phyloP scores from a whole-genome alignment of 768 basidiomycete species.

The Panus rudis region DNA sequence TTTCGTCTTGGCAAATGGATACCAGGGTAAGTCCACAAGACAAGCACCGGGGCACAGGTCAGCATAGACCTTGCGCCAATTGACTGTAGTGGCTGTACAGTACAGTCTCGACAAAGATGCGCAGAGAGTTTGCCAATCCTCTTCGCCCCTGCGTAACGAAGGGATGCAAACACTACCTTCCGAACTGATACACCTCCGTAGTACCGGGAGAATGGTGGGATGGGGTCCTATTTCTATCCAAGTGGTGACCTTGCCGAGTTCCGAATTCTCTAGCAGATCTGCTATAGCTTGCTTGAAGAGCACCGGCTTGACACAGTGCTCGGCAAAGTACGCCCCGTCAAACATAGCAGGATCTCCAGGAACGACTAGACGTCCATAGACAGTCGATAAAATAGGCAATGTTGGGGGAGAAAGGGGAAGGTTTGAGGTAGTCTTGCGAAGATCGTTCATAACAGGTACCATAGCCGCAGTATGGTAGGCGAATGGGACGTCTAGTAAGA shows the following conservation, averaged over 20 bases:
- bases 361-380: slow-evolving; percentile 43
- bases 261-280: slow-evolving; percentile 27
- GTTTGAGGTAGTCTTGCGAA: slow-evolving; percentile 32
- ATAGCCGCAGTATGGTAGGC: slow-evolving; percentile 66
- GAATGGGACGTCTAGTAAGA: slow-evolving; percentile 46
- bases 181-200: slow-evolving; percentile 28
- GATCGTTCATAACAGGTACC: slow-evolving; percentile 46
- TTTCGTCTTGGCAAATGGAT: slow-evolving; percentile 49
- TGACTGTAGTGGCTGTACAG: slow-evolving; percentile 29
- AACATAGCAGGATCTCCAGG: slow-evolving; percentile 46
- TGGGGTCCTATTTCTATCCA: slow-evolving; percentile 72
- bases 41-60: slow-evolving; percentile 31
- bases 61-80: slow-evolving; percentile 50
- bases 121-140: slow-evolving; percentile 39
- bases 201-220: slow-evolving; percentile 47
- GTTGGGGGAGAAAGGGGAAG: slow-evolving; percentile 38
- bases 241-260: slow-evolving; percentile 26
- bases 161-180: slow-evolving; percentile 31
- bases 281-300: slow-evolving; percentile 45
- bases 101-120: slow-evolving; percentile 44
- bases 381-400: slow-evolving; percentile 58
- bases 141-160: slow-evolving; percentile 41
- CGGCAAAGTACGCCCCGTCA: slow-evolving; percentile 45
- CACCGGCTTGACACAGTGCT: slow-evolving; percentile 54
- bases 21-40: slow-evolving; percentile 52